Evolutionary conservation across 805 yeast species (phyloP).

Genomic region (Lachancea meyersii): DNA sequence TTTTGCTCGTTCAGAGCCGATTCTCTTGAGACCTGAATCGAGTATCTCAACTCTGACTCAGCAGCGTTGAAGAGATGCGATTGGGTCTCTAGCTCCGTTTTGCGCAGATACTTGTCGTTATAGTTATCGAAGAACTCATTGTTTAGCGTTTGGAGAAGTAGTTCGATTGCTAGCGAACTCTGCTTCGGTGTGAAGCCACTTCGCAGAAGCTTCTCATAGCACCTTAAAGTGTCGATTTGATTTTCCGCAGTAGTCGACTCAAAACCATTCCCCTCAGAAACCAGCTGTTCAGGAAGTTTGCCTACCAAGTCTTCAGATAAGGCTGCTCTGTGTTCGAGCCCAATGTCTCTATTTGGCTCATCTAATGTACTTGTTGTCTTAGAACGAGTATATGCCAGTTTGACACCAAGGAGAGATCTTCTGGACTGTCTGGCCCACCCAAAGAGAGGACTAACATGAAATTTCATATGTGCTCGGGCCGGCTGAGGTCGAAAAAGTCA

Average conservation of each 20-base stretch:
- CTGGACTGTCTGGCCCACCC: background rate
- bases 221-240: slow-evolving; percentile 26
- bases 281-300: slow-evolving; percentile 27
- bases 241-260: slow-evolving; percentile 29
- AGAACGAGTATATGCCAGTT: background rate
- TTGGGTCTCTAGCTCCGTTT: slow-evolving; percentile 78
- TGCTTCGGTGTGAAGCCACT: slow-evolving; percentile 23
- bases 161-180: slow-evolving; percentile 21
- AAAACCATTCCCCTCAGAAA: slow-evolving; percentile 25
- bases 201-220: slow-evolving; percentile 15
- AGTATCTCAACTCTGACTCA: slow-evolving; percentile 76
- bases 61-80: slow-evolving; percentile 87
- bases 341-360: background rate
- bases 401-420: background rate
- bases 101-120: slow-evolving; percentile 28
- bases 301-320: slow-evolving; percentile 14
- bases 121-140: slow-evolving; percentile 41
- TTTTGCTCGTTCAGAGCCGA: slow-evolving; percentile 61
- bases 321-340: background rate
- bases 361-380: background rate
- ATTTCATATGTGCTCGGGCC: too few relatives aligned
- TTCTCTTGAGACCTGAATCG: slow-evolving; percentile 67
- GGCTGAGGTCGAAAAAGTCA: too few relatives aligned
- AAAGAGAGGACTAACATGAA: background rate
- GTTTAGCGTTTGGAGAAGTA: slow-evolving; percentile 34